Conservation (phyloP, 768 basidiomycete genomes). For the Leccinum imitatum region DNA sequence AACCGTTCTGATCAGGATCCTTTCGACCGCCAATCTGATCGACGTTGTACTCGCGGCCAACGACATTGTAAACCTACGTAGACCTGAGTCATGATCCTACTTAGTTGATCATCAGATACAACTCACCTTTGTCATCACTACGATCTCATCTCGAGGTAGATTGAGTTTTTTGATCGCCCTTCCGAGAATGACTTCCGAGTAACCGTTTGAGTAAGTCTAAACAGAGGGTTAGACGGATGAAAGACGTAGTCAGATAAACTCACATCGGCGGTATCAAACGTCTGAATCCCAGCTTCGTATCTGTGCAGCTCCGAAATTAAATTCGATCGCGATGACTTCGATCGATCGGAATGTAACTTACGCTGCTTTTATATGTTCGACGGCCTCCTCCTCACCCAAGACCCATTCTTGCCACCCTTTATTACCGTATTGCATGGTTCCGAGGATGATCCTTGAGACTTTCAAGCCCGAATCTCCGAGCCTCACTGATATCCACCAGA, state of each 20-base stretch:
- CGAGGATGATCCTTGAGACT: constrained; percentile 51
- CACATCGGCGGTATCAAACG: constrained; percentile 37
- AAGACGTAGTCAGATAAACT: constrained; percentile 5
- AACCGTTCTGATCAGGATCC: constrained; percentile 40
- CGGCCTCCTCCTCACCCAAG: constrained; percentile 43
- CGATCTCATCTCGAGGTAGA: constrained; percentile 72
- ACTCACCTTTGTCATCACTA: constrained; percentile 71
- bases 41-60: constrained; percentile 19
- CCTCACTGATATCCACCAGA: constrained; percentile 29
- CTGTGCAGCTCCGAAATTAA: constrained; percentile 14
- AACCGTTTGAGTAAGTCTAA: constrained; percentile 64
- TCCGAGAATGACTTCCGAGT: constrained; percentile 65
- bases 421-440: constrained; percentile 45
- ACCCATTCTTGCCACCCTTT: constrained; percentile 57
- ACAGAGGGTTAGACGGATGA: background rate
- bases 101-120: background rate
- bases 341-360: constrained; percentile 22
- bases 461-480: constrained; percentile 50
- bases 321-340: background rate
- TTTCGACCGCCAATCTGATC: constrained; percentile 15
- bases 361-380: constrained; percentile 49
- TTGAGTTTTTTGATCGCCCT: constrained; percentile 67
- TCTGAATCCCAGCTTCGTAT: constrained; percentile 37
- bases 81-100: background rate
- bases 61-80: constrained; percentile 43